Evolutionary conservation across 805 yeast species (phyloP), one percentile per base, ranked within the genome.

Genomic region (Zygoascus biomembranicola): DNA sequence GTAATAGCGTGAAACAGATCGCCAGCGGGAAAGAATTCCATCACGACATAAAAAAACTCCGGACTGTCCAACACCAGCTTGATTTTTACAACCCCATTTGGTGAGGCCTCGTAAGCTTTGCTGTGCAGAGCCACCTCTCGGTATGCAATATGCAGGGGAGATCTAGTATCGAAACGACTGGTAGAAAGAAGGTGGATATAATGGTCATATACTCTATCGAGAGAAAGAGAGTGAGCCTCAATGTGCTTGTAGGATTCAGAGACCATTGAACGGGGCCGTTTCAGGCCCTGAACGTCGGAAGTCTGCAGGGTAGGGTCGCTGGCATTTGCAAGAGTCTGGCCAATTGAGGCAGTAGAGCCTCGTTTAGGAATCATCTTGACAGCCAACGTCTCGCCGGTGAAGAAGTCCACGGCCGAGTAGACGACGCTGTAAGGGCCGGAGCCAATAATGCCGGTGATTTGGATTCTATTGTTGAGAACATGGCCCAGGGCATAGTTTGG

Each of bases 391-490:
- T 73, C 68, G 16, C 77, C 74, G 0, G 84, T 76, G 44, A 60
- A 63, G 19, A 74, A 58, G 63, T 88, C 85, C 55, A 76, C 68
- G 2, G 87, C 90, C 16, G 79, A 73, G 71, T 85, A 87, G 8
- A 89, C 92, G 32, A 85, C 73, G 4, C 95, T 95, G 62, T 84
- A 89, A 20, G 95, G 90, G 28, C 97, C 97, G 0, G 92, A 78
- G 8, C 96, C 96, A 10, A 85, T 77, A 42, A 59, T 79, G 41
- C 53, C 57, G 49, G 58, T 56, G 37, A 65, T 55, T 32, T 52
- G 52, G 48, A 55, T 31, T 23, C 54, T 44, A 52, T 45, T 47
- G 47, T 51, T 44, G 37, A 56, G 47, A 43, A 46, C 44, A 20
- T 49, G 47, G 47, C 66, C 66, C 41, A 63, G 39, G 39, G 39